Conservation (phyloP, 2,329 filamentous ascomycete genomes). For the Beauveria brongniartii region DNA sequence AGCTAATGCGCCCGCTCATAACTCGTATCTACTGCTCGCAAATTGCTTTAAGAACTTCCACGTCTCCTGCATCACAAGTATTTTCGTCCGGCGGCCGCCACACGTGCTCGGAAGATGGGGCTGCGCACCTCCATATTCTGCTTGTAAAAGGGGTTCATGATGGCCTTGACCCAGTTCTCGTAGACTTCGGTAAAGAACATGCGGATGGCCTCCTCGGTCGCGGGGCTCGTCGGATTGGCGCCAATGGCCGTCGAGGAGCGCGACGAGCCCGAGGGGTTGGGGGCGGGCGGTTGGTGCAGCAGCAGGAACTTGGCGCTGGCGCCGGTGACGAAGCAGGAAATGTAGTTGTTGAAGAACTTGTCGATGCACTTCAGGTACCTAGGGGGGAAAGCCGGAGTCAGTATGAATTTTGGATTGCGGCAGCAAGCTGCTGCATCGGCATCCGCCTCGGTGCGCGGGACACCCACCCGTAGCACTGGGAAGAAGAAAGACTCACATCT, state of each 20-base stretch:
- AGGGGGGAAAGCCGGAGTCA: neutral
- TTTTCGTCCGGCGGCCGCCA: conserved; percentile 84
- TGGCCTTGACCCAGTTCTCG: conserved; percentile 92
- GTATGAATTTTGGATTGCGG: neutral
- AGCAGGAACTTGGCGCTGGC: conserved; percentile 91
- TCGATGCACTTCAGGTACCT: conserved; percentile 97
- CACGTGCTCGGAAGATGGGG: conserved; percentile 73
- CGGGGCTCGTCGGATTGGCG: conserved; percentile 77
- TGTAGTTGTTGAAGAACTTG: conserved; percentile 91
- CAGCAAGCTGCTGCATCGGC: neutral
- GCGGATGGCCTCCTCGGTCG: conserved; percentile 90
- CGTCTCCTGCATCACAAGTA: conserved; percentile 53
- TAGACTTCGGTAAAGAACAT: conserved; percentile 95
- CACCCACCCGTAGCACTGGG: neutral
- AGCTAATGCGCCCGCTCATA: neutral
- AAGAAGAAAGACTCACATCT: conserved; percentile 53
- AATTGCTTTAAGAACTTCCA: too few species aligned
- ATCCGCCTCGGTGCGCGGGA: too few species aligned
- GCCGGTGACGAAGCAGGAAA: conserved; percentile 89
- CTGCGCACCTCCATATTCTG: conserved; percentile 80
- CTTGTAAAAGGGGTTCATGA: conserved; percentile 94
- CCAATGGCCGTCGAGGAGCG: conserved; percentile 63
- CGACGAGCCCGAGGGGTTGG: conserved; percentile 32
- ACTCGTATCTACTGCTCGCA: too few species aligned
- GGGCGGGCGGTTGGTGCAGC: conserved; percentile 66